Evolutionary conservation across 108 stramenopile species (phyloP).

Genomic region (Discostella stelligeroides): DNA sequence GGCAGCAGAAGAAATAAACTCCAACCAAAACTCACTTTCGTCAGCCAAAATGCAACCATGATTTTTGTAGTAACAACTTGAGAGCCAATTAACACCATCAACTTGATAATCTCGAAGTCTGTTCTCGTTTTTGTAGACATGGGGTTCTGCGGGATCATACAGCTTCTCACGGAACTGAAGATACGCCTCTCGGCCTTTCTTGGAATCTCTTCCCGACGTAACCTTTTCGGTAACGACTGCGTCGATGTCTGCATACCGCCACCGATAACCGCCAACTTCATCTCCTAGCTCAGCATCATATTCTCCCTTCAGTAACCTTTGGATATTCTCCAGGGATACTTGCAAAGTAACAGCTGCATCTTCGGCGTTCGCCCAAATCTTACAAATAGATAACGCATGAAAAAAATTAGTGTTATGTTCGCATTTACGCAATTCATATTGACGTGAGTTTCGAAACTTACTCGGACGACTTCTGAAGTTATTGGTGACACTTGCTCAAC

Average conservation of each 20-base stretch:
- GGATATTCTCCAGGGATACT: conserved; percentile 66
- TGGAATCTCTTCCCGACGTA: conserved; percentile 60
- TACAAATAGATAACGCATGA: not conserved
- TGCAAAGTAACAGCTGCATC: conserved; percentile 82
- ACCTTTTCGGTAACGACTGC: conserved; percentile 70
- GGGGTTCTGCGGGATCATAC: conserved; percentile 83
- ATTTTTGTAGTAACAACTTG: conserved; percentile 90
- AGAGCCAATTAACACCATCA: conserved; percentile 96
- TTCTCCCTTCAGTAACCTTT: conserved; percentile 64
- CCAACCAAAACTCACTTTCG: not conserved
- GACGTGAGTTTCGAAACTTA: not conserved
- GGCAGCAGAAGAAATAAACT: too few relatives aligned
- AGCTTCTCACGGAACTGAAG: conserved; percentile 84
- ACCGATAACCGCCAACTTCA: conserved; percentile 84
- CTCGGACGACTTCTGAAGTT: conserved; percentile 68
- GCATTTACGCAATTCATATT: not conserved
- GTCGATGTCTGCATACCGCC: conserved; percentile 78
- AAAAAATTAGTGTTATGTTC: not conserved
- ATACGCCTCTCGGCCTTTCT: conserved; percentile 83
- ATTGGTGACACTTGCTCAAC: conserved; percentile 73
- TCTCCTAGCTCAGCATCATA: conserved; percentile 86
- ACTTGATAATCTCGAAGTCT: conserved; percentile 94
- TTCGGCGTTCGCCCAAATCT: conserved; percentile 81
- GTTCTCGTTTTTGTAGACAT: conserved; percentile 82
- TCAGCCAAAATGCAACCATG: conserved; percentile 95